Evolutionary conservation across 495 filamentous ascomycete species (phyloP), one percentile per base, ranked within the genome.

Genomic region (Penicillium steckii): DNA sequence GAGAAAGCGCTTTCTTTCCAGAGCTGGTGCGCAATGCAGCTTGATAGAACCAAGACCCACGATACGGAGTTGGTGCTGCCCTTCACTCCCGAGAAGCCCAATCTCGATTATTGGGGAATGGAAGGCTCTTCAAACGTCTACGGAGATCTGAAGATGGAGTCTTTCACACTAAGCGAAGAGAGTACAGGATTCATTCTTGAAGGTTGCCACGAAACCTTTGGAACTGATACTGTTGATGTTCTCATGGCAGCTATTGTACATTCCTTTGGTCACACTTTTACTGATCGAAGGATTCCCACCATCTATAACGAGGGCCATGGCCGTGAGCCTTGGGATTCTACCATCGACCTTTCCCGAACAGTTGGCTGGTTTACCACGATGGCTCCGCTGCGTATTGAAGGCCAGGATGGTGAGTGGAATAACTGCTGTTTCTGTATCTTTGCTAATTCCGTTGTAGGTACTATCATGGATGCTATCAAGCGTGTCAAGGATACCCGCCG

Each of bases 281-380:
- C 67, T 13, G 85, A 88, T 51, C 72, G 84, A 17, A 60, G 68
- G 3, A 50, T 76, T 5, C 85, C 85, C 0, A 74, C 77, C 4
- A 64, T 88, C 0, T 78, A 75, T 56, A 76, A 70, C 26, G 82
- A 85, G 66, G 77, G 75, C 10, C 81, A 85, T 54, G 82, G 82
- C 3, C 73, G 82, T 22, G 80, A 84, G 52, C 35, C 73, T 4
- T 81, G 72, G 66, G 75, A 78, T 52, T 19, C 61, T 7, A 59
- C 47, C 24, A 66, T 83, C 37, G 80, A 85, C 55, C 59, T 83
- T 15, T 80, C 81, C 0, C 58, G 72, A 29, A 85, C 81, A 3
- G 74, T 85, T 15, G 82, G 82, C 6, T 85, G 82, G 82, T 85
- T 85, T 53, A 85, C 81, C 1, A 75, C 78, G 0, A 71, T 84